Conservation (phyloP, 2,329 filamentous ascomycete species). For the Leptographium galeiforme region DNA sequence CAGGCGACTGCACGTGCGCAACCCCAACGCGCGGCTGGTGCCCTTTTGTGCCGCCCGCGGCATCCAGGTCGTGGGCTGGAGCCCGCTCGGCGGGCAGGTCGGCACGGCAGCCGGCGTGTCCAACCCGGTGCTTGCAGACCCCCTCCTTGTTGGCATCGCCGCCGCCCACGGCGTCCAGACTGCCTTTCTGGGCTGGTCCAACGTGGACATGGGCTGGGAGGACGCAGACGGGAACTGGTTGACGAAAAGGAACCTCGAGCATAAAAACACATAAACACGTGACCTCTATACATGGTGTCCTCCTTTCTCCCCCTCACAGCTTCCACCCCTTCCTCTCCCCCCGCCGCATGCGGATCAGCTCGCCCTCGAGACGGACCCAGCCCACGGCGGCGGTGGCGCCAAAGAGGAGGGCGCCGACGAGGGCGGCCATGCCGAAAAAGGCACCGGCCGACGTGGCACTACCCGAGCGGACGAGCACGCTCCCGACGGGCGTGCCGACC, state of each 20-base stretch:
- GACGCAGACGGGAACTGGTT: neutral
- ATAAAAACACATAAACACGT: neutral
- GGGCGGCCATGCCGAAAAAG: neutral
- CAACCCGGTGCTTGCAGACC: constrained; percentile 50
- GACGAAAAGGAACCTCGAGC: neutral
- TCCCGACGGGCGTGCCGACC: constrained; percentile 30
- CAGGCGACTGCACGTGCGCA: constrained; percentile 14
- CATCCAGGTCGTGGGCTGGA: constrained; percentile 39
- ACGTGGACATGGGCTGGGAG: neutral
- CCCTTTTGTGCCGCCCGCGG: neutral
- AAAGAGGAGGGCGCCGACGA: neutral
- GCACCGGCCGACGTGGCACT: neutral
- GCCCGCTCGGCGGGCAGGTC: constrained; percentile 18
- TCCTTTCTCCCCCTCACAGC: no score
- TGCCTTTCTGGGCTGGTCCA: neutral
- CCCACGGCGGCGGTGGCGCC: neutral
- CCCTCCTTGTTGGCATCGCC: neutral
- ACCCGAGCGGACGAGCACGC: constrained; percentile 16
- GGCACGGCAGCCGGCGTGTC: constrained; percentile 23
- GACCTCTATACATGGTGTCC: no score
- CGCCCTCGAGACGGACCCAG: neutral
- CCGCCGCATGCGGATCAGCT: neutral
- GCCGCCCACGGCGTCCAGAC: neutral
- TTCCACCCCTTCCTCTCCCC: no score
- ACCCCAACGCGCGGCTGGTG: neutral